Conservation (phyloP, 1,284 basidiomycete species). For the Puccinia coronata region DNA sequence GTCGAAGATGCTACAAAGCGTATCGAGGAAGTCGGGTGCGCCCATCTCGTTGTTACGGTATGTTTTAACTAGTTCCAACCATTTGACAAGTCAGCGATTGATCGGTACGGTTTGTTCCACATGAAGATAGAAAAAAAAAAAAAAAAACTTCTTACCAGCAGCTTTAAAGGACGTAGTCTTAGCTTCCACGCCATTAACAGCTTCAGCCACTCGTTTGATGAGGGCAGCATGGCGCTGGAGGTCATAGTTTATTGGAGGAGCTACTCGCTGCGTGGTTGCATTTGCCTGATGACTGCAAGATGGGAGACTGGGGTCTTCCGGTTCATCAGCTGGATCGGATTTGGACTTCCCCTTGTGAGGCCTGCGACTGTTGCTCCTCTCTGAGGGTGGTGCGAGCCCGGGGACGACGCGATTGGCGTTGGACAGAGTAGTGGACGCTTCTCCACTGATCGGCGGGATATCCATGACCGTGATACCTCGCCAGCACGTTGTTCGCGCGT, state of each 20-base stretch:
- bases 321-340: slow-evolving; percentile 19
- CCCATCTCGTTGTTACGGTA: slow-evolving; percentile 77
- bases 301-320: slow-evolving; percentile 7
- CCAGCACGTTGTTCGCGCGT: slow-evolving; percentile 50
- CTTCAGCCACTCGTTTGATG: slow-evolving; percentile 68
- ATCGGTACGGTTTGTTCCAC: too few relatives aligned
- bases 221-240: slow-evolving; percentile 71
- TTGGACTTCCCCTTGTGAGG: slow-evolving; percentile 45
- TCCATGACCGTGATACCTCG: slow-evolving; percentile 36
- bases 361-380: not conserved
- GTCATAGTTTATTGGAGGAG: slow-evolving; percentile 33
- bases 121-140: not conserved
- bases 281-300: not conserved
- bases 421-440: slow-evolving; percentile 57
- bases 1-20: slow-evolving; percentile 81
- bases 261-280: not conserved
- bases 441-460: slow-evolving; percentile 51
- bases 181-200: slow-evolving; percentile 71
- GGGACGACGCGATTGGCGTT: slow-evolving; percentile 60
- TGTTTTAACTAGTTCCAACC: slow-evolving; percentile 64
- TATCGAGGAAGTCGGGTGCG: slow-evolving; percentile 80
- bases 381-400: slow-evolving; percentile 50
- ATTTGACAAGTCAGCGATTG: not conserved
- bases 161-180: slow-evolving; percentile 77
- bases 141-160: slow-evolving; percentile 59